Conservation (phyloP, 2,329 filamentous ascomycete species). For the Phialophora macrospora region DNA sequence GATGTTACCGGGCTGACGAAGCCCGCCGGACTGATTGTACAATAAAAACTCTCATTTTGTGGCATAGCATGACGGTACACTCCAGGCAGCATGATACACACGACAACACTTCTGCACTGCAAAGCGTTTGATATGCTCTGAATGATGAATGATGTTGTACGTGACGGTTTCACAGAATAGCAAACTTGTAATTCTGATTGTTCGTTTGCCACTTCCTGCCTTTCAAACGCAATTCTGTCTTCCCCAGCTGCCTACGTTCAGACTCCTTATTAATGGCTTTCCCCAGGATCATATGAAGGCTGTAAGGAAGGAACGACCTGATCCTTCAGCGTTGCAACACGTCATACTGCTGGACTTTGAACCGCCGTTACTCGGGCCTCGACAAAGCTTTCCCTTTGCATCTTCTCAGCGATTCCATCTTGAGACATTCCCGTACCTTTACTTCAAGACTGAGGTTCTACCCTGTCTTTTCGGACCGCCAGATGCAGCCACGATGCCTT, state of each 20-base stretch:
- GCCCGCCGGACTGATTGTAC: constrained; percentile 27
- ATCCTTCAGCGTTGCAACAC: not conserved
- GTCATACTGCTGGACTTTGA: not conserved
- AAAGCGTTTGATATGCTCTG: not conserved
- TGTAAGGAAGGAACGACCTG: not conserved
- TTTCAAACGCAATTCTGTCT: not conserved
- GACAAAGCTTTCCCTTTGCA: not conserved
- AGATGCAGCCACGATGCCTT: not conserved
- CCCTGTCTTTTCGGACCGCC: not conserved
- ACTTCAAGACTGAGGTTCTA: not conserved
- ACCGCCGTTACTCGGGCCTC: not conserved
- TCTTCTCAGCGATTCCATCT: not conserved
- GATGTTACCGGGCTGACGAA: constrained; percentile 18
- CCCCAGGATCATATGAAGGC: not conserved
- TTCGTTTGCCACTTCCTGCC: not conserved
- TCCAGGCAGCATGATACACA: constrained; percentile 32
- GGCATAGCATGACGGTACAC: constrained; percentile 23
- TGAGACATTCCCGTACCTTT: not conserved
- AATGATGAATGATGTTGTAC: constrained; percentile 1
- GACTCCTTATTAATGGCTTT: not conserved
- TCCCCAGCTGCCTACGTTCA: not conserved
- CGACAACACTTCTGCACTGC: constrained; percentile 14
- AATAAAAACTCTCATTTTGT: constrained; percentile 26
- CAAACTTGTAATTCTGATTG: not conserved
- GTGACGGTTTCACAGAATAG: constrained; percentile 2